Conservation (phyloP, 2,329 filamentous ascomycete species). For the Fusarium chuoi region DNA sequence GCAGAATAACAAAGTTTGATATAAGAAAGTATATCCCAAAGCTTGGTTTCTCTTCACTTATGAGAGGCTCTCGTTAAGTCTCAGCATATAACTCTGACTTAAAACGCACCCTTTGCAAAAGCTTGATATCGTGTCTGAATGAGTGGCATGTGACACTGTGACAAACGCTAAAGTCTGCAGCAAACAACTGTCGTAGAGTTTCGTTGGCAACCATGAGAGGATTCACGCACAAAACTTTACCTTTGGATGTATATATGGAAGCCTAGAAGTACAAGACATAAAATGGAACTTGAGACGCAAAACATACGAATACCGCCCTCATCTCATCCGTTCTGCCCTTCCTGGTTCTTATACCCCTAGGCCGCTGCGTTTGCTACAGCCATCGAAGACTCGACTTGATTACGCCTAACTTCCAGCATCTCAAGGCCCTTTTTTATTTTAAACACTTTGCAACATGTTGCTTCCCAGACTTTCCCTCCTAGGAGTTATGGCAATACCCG, state of each 20-base stretch:
- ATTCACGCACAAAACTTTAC: background rate
- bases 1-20: background rate
- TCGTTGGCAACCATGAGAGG: background rate
- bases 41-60: background rate
- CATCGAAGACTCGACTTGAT: background rate
- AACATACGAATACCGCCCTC: accelerated
- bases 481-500: background rate
- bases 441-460: background rate
- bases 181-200: constrained; percentile 14
- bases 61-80: background rate
- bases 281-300: background rate
- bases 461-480: background rate
- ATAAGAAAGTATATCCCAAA: background rate
- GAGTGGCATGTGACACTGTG: background rate
- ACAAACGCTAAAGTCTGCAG: constrained; percentile 1
- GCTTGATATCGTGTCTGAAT: background rate
- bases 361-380: background rate
- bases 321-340: background rate
- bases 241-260: background rate
- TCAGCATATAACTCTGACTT: background rate
- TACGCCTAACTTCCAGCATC: background rate
- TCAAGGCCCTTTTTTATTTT: background rate
- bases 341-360: background rate
- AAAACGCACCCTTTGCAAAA: background rate
- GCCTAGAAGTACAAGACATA: background rate